Base-by-base conservation (phyloP, 805 yeast genomes). In the Candida andamanensis region DNA sequence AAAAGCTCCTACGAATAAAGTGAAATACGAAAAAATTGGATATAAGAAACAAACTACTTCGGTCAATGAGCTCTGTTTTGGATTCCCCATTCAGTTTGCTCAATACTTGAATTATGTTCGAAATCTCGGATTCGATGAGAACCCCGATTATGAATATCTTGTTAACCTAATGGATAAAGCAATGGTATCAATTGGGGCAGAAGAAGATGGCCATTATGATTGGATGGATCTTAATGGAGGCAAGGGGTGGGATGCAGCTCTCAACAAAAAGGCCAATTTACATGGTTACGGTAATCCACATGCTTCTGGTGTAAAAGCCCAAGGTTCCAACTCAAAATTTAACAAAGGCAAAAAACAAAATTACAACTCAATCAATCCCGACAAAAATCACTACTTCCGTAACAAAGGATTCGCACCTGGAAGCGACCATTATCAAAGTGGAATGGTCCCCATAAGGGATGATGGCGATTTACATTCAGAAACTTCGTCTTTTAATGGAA, bases 151-250 rank as follows among this genome's bases (percentile, higher is more conserved):
- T 56, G 78, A 73, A 15, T 85, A 85, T 47, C 76, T 87, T 56
- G 72, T 92, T 35, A 75, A 74, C 38, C 65, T 92, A 39, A 69
- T 92, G 70, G 73, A 85, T 42, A 78, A 85, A 39, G 92, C 87
- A 0, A 63, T 92, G 40, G 78, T 77, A 30, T 78, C 81, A 20
- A 69, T 80, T 12, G 34, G 36, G 19, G 26, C 31, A 7, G 33
- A 30, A 23, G 43, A 39, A 14, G 86, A 81, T 50, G 83, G 76
- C 8, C 74, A 72, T 41, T 84, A 80, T 48, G 94, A 84, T 50
- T 82, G 94, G 94, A 75, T 80, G 78, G 78, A 73, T 46, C 68
- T 83, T 45, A 83, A 83, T 50, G 76, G 77, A 31, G 92, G 92
- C 29, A 73, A 74, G 51, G 92, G 92, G 12, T 83, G 92, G 92